Evolutionary conservation across 2,329 filamentous ascomycete genomes (phyloP), one percentile per base, ranked within the genome.

Genomic region (Sclerotiophoma versabilis): DNA sequence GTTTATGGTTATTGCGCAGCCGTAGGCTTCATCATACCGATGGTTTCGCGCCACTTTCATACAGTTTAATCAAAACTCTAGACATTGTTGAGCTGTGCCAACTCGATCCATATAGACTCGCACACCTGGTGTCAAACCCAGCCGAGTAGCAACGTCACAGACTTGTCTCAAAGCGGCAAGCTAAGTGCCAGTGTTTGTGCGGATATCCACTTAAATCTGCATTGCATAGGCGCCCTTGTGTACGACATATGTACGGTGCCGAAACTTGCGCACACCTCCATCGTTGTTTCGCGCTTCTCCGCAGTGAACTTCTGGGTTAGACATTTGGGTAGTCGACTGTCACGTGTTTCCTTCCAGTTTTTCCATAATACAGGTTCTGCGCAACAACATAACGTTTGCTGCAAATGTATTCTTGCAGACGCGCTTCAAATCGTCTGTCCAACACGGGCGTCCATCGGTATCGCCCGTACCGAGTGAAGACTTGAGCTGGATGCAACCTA

Each of bases 261-360:
- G 26, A 41, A 5, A 19, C 8, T 20, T 30, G 45, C 34, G 23
- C 34, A 54, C 26, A 54, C 19, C 20, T 41, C 45, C 37, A 41
- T 22, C n/a, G 36, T 34, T 45, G 6, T 17, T 22, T 45, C 45
- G 51, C 45, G 32, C 33, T 45, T 30, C 34, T 54, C 50, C 51
- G 45, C 27, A 39, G 41, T 32, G 45, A 30, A 39, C 46, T 15
- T 37, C 26, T 17, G 30, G 17, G 45, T 29, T 27, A 12, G 33
- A 14, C 15, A 2, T 26, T 30, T 14, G 22, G 15, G 3, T 9
- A 23, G 9, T 6, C 20, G 11, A n/a, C 15, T 14, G 19, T 39
- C 37, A 39, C 9, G 23, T 15, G 9, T 39, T 17, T 6, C 4
- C 2, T 20, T 39, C 22, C 6, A 17, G 23, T 9, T 17, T 39